phyloP scores from a whole-genome alignment of 129 eudicot species.

The Helichrysum umbraculigerum region DNA sequence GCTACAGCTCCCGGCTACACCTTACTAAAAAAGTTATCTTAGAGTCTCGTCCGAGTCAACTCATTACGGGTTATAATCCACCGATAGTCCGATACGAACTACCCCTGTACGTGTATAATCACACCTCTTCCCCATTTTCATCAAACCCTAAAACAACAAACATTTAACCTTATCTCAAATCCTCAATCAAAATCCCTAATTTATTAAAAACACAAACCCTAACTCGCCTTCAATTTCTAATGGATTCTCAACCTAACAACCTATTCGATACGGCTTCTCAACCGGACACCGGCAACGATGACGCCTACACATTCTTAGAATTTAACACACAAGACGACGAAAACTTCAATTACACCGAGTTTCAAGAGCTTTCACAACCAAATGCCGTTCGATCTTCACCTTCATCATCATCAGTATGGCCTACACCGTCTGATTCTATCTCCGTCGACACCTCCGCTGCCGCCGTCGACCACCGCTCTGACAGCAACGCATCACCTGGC shows the following conservation, averaged over 20 bases:
- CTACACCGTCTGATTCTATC: slow-evolving; percentile 65
- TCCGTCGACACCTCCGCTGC: slow-evolving; percentile 36
- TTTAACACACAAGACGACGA: slow-evolving; percentile 82
- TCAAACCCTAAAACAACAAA: slow-evolving; percentile 22
- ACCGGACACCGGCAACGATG: slow-evolving; percentile 86
- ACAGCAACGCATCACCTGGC: slow-evolving; percentile 45
- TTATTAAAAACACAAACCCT: neutral
- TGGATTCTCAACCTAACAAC: slow-evolving; percentile 71
- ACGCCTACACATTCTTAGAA: slow-evolving; percentile 87
- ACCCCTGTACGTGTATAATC: neutral
- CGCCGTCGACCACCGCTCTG: slow-evolving; percentile 52
- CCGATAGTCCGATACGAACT: neutral
- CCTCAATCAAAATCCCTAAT: neutral
- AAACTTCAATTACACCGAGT: slow-evolving; percentile 68
- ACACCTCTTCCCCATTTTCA: slow-evolving; percentile 1
- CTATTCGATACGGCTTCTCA: slow-evolving; percentile 87
- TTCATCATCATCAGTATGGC: slow-evolving; percentile 47
- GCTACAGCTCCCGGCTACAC: no score
- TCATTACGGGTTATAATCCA: neutral
- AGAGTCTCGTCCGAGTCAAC: slow-evolving; percentile 19
- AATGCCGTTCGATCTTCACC: slow-evolving; percentile 41
- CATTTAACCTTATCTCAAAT: slow-evolving; percentile 26
- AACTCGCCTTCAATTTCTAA: slow-evolving; percentile 9
- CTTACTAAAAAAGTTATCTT: no score
- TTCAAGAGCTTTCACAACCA: slow-evolving; percentile 76